phyloP scores from a whole-genome alignment of 202 grass and related monocot species.

The Panicum virgatum region DNA sequence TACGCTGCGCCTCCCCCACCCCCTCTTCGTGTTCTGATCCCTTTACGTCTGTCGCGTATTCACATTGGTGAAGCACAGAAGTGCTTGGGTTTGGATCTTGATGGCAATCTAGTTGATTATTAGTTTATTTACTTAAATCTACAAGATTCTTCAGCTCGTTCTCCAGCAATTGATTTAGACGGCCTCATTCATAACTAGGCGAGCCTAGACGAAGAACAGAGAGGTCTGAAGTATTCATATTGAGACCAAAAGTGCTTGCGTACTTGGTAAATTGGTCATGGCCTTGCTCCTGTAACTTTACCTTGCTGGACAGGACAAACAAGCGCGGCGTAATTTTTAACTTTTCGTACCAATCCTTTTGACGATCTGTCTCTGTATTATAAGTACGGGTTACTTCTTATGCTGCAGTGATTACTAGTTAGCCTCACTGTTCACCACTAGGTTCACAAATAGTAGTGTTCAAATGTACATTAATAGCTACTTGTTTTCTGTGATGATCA shows the following conservation, averaged over 20 bases:
- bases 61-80: background rate
- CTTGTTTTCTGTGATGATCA: background rate
- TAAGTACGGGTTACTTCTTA: background rate
- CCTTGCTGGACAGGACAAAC: background rate
- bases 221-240: too few species aligned
- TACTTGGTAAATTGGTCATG: slow-evolving; percentile 10
- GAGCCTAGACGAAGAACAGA: slow-evolving; percentile 10
- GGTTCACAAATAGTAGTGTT: background rate
- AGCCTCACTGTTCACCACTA: background rate
- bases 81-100: slow-evolving; percentile 32
- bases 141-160: background rate
- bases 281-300: slow-evolving; percentile 24
- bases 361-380: background rate
- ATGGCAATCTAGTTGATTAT: background rate
- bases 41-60: background rate
- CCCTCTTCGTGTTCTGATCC: background rate
- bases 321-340: background rate
- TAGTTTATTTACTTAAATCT: background rate
- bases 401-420: background rate
- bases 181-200: background rate
- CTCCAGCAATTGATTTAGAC: too few species aligned
- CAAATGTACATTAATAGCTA: slow-evolving; percentile 1
- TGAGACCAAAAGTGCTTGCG: background rate
- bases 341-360: slow-evolving; percentile 2
- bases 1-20: slow-evolving; percentile 40